Base-by-base conservation (phyloP, 2,329 filamentous ascomycete species). In the Colletotrichum echinochloae region DNA sequence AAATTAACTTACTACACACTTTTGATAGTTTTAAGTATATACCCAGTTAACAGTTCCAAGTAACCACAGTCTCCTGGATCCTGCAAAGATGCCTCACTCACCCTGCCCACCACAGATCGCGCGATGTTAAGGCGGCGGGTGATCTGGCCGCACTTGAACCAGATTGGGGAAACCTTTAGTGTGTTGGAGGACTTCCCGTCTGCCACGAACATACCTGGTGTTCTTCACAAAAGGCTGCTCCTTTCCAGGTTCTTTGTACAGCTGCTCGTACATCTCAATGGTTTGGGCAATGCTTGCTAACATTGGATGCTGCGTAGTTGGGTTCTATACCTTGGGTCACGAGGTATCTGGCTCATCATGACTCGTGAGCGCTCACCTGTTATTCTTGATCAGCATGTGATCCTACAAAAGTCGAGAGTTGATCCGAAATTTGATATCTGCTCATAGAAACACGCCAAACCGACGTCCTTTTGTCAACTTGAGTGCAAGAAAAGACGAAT, bases 171-270 rank as follows among this genome's bases (percentile, higher is more conserved):
- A 20, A n/a, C 30, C 12, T 49, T 33, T 73, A 60, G 77, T 63
- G 65, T 74, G 57, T 73, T 74, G 72, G n/a, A 77, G 8, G 20
- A 5, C 12, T 12, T 57, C 8, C 37, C 6, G 16, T 14, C 33
- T 11, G 1, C 8, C 23, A 7, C n/a, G 55, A 9, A 57, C 70
- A 55, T 75, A 81, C 80, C 81, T 83, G 4, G 83, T 83, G 51
- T 83, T 82, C 74, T 85, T 86, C 18, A 86, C 73, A 14, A 84
- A 76, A 1, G 85, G 84, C 75, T 87, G 84, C 61, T 82, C 79
- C 67, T 81, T 80, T n/a, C 84, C 84, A 0, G 84, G 86, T 72
- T 84, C 80, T 60, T 79, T 80, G 69, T 83, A 83, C 26, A 86
- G 78, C 3, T 78, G 78, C 67, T 79, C 81, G 76, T 85, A 87